phyloP scores from a whole-genome alignment of 345 rosid species.

The Eucalyptus curtisii region DNA sequence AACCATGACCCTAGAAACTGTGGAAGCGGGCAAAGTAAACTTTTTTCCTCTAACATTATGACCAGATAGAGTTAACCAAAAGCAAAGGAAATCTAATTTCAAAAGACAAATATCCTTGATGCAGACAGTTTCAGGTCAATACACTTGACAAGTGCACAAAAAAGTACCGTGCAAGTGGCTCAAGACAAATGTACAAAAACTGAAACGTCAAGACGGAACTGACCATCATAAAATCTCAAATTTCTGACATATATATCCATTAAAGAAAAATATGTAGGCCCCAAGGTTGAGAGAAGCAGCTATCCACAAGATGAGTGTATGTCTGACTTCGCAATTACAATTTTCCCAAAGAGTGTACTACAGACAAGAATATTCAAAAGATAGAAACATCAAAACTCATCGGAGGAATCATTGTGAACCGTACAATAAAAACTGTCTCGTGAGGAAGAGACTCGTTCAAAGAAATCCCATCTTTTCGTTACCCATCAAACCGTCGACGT shows the following conservation, averaged over 20 bases:
- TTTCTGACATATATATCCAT: not conserved
- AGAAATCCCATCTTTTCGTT: not conserved
- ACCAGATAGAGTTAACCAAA: not conserved
- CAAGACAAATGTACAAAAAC: not conserved
- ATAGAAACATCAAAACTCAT: not conserved
- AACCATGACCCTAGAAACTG: not conserved
- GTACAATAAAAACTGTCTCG: not conserved
- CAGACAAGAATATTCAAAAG: not conserved
- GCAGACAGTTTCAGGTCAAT: not conserved
- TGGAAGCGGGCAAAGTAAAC: not conserved
- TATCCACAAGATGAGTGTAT: not conserved
- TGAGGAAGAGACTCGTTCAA: not conserved
- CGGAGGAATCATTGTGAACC: not conserved
- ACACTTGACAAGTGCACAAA: not conserved
- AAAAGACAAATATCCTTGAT: not conserved
- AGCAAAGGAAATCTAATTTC: not conserved
- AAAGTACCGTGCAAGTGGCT: not conserved
- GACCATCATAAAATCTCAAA: not conserved
- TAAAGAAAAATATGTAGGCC: not conserved
- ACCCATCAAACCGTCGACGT: not conserved
- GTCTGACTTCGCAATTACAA: not conserved
- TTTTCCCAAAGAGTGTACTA: not conserved
- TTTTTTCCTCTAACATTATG: not conserved
- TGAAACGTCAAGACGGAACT: not conserved
- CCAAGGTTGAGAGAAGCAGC: not conserved